Evolutionary conservation across 768 basidiomycete genomes (phyloP), one percentile per base, ranked within the genome.

Genomic region (Neoboletus magnificus): DNA sequence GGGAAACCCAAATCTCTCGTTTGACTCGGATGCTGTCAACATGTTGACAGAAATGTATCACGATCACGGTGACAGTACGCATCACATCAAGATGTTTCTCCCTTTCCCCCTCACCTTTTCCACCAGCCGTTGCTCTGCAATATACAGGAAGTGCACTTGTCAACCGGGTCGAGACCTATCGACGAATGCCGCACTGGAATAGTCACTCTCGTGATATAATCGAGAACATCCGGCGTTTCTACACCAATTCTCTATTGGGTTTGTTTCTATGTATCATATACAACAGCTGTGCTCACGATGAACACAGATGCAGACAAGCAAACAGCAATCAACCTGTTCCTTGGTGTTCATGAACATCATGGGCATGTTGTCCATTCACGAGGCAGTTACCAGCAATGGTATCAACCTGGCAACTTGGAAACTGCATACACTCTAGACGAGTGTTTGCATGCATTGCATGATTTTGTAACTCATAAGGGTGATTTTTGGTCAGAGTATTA

Each of bases 1-100:
- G 9, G 84, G 87, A 20, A 85, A 77, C 54, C 94, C 96, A 0
- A 85, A 93, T 64, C 76, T 99, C 36, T 82, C 86, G 0, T 96
- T 96, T 66, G 93, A 96, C 64, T 93, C 90, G 11, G 95, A 96
- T 69, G 94, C 93, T 1, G 90, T 95, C 39, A 93, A 95, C 68
- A 94, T 98, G 84, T 67, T 99, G 62, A 98, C 94, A 4, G 93
- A 97, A 74, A 98, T 99, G 94, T 98, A 95, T 70, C 93, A 96
- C 67, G 93, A 97, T 69, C 94, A 97, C 62, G 93, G 93, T 1
- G 93, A 97, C 66, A 95, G 93, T 93, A 66, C 65, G 89, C 72
- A 20, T 33, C 30, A 5, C 20, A 37, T 60, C 11, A 10, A 2
- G 1, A 15, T 52, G 22, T 16, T 30, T 44, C 12, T 7, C 22